Evolutionary conservation across 345 rosid genomes (phyloP), one percentile per base, ranked within the genome.

Genomic region (Aquilaria sinensis): DNA sequence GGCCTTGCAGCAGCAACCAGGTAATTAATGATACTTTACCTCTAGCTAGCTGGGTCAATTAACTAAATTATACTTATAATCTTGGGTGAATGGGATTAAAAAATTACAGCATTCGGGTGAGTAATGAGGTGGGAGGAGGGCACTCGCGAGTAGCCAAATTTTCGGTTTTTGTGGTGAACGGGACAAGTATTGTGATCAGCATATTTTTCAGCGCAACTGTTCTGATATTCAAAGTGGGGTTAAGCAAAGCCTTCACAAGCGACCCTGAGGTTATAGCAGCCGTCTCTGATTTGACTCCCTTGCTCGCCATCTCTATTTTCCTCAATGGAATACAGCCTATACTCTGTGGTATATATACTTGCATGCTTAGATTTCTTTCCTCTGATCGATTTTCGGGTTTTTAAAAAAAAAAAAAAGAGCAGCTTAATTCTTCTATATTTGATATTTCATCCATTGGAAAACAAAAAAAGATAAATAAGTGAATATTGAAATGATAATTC

Each of bases 321-420:
- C 70, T 94, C 49, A 94, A 94, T 53, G 96, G 97, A 31, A 82
- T 94, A 63, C 99, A 94, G 56, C 99, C 99, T 15, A 88, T 94
- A 11, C 95, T 94, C 76, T 88, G 96, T 60, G 92, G 96, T 81
- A 70, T 23, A 23, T 23, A 23, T 37, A 37, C 43, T 37, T 37
- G 4, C 43, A 3, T 37, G 23, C 23, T 23, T 23, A 1, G 23
- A 23, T 23, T 23, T 23, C 23, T 23, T 23, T 23, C 23, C 23
- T 23, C 23, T 23, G 23, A 23, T 23, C 23, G 23, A 23, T 23
- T 23, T 23, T 23, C 23, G 23, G 23, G 23, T 23, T 23, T 23
- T 23, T 23, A 23, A 23, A 23, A 23, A 23, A 23, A 23, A 16
- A 23, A 23, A 23, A 23, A 23, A 23, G 23, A 23, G 23, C 23